phyloP scores from a whole-genome alignment of 768 basidiomycete species.

The Arthromyces matolae region DNA sequence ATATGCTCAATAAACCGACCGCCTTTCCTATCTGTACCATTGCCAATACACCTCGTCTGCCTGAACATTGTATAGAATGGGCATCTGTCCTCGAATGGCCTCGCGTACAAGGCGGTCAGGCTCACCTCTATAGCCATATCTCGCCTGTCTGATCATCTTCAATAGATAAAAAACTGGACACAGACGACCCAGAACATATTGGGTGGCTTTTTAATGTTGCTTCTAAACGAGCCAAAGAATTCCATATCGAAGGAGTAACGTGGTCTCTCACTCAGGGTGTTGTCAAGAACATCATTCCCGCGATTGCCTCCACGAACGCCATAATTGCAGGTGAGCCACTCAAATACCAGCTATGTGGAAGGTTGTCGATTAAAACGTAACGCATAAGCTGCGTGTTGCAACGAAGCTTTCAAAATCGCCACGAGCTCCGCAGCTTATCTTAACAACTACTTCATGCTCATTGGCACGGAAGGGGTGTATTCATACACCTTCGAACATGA shows the following conservation, averaged over 20 bases:
- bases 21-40: slow-evolving; percentile 99
- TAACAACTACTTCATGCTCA: slow-evolving; percentile 98
- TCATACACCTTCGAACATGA: slow-evolving; percentile 97
- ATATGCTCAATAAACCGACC: slow-evolving; percentile 97
- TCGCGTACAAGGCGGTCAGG: slow-evolving; percentile 78
- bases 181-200: slow-evolving; percentile 96
- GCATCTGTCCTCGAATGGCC: slow-evolving; percentile 99
- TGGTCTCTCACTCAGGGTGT: slow-evolving; percentile 98
- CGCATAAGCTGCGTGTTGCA: slow-evolving; percentile 87
- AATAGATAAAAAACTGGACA: slow-evolving; percentile 92
- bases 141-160: not conserved
- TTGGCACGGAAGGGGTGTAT: slow-evolving; percentile 94
- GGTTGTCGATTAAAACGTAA: not conserved
- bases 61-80: slow-evolving; percentile 99
- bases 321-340: slow-evolving; percentile 77
- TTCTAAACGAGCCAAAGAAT: slow-evolving; percentile 79
- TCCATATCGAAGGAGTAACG: slow-evolving; percentile 97
- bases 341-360: slow-evolving; percentile 14
- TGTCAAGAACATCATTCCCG: slow-evolving; percentile 99
- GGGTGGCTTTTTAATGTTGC: slow-evolving; percentile 87
- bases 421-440: slow-evolving; percentile 92
- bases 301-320: slow-evolving; percentile 97
- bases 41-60: slow-evolving; percentile 95
- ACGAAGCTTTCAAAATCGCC: slow-evolving; percentile 98
- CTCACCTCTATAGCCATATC: not conserved